These are phyloP conservation scores for Hanseniaspora nectarophila DNA, from an alignment of 805 yeast species.

Conservation along the genomic window DNA sequence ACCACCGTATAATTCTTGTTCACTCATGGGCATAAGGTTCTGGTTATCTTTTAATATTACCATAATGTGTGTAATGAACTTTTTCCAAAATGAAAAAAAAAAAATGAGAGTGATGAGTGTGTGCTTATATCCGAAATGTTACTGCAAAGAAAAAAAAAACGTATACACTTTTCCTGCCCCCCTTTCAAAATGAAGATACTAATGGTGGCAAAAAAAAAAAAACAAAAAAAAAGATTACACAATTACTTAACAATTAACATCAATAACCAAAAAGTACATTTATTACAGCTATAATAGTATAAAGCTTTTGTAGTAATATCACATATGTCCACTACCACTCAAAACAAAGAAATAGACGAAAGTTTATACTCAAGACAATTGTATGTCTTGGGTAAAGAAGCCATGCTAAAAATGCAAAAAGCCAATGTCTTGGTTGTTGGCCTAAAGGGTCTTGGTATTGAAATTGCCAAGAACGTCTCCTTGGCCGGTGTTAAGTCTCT, in stretches of 20 bases:
- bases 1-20: slow-evolving; percentile 62
- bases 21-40: not conserved
- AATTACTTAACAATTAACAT: too few relatives aligned
- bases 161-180: too few relatives aligned
- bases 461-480: slow-evolving; percentile 91
- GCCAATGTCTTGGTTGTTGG: slow-evolving; percentile 90
- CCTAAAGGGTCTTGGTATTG: slow-evolving; percentile 83
- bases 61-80: too few relatives aligned
- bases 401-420: slow-evolving; percentile 91
- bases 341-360: slow-evolving; percentile 62
- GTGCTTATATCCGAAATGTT: too few relatives aligned
- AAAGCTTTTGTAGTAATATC: too few relatives aligned
- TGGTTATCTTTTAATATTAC: too few relatives aligned
- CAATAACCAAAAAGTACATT: too few relatives aligned
- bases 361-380: slow-evolving; percentile 91
- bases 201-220: slow-evolving; percentile 5
- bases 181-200: not conserved
- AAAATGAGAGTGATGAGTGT: too few relatives aligned
- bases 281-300: too few relatives aligned
- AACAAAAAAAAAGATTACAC: not conserved
- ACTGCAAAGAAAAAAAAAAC: not conserved
- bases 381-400: slow-evolving; percentile 93
- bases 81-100: not conserved
- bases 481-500: slow-evolving; percentile 94
- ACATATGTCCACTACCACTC: slow-evolving; percentile 19